These are phyloP conservation scores for Magnaporthales sp. DNA, from an alignment of 2,329 filamentous ascomycete species.

Conservation along the genomic window DNA sequence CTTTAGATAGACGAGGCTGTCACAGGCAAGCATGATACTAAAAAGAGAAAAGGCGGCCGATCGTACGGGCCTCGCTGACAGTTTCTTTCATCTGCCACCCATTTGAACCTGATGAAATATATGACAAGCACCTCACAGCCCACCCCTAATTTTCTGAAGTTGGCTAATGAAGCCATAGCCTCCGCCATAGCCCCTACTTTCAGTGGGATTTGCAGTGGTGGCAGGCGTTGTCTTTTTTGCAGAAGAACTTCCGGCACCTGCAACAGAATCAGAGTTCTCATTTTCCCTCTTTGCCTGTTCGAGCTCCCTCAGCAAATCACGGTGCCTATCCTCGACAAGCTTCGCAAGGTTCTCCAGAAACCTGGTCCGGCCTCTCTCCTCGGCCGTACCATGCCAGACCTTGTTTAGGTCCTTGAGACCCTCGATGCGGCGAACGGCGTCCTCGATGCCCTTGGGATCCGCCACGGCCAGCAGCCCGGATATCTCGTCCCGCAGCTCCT, in stretches of 20 bases:
- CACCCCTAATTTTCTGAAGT: constrained; percentile 49
- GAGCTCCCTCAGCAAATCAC: constrained; percentile 42
- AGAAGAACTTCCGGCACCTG: not conserved
- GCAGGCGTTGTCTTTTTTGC: not conserved
- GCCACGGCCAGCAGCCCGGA: constrained; percentile 48
- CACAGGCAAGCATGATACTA: not conserved
- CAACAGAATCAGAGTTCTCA: not conserved
- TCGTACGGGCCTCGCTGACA: not conserved
- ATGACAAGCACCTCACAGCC: constrained; percentile 25
- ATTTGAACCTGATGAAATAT: not conserved
- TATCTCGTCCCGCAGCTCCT: constrained; percentile 63
- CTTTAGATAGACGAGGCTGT: not conserved
- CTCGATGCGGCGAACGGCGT: constrained; percentile 65
- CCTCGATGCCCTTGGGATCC: constrained; percentile 60
- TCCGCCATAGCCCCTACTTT: constrained; percentile 34
- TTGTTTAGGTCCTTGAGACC: constrained; percentile 64
- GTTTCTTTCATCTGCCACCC: not conserved
- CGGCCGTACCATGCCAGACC: constrained; percentile 95
- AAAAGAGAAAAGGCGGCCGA: not conserved
- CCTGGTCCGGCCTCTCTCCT: constrained; percentile 75
- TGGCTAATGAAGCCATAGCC: constrained; percentile 56
- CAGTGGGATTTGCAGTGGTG: constrained; percentile 11
- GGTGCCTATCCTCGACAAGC: constrained; percentile 69
- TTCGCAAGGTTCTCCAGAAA: constrained; percentile 77
- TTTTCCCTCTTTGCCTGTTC: constrained; percentile 12